Evolutionary conservation across 352 stramenopile species (phyloP).

Genomic region (Phytophthora litchii): DNA sequence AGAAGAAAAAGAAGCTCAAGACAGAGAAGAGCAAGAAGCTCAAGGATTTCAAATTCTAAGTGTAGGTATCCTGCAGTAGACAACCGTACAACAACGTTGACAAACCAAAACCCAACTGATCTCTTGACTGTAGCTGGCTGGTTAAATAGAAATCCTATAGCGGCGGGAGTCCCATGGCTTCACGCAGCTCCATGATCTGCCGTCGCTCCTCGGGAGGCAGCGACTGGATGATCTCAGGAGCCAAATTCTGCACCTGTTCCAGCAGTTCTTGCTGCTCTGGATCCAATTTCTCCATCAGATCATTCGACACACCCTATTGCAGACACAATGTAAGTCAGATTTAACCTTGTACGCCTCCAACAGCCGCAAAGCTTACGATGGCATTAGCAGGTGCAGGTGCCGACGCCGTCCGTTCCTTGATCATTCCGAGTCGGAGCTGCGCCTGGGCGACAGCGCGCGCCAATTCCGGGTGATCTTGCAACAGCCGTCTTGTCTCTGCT

Average conservation of each 20-base stretch:
- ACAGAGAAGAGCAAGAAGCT: conserved; percentile 82
- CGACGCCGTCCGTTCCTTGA: conserved; percentile 53
- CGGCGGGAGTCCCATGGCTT: conserved; percentile 76
- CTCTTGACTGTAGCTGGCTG: conserved; percentile 10
- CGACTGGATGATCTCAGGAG: conserved; percentile 81
- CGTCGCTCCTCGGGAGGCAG: conserved; percentile 70
- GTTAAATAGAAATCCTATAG: conserved; percentile 44
- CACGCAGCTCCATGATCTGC: conserved; percentile 86
- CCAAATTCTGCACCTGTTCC: conserved; percentile 82
- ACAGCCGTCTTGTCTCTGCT: conserved; percentile 64
- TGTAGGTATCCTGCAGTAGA: conserved; percentile 34
- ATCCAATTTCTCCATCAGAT: conserved; percentile 73
- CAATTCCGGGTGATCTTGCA: conserved; percentile 81
- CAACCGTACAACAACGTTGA: conserved; percentile 20
- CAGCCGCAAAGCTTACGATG: conserved; percentile 36
- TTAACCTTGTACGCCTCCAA: not conserved
- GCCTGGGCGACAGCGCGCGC: conserved; percentile 71
- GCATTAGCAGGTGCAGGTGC: conserved; percentile 49
- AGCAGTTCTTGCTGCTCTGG: conserved; percentile 80
- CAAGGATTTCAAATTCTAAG: conserved; percentile 89
- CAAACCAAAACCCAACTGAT: conserved; percentile 7
- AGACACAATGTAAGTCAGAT: conserved; percentile 4
- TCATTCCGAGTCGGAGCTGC: conserved; percentile 76
- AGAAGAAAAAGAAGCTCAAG: conserved; percentile 81
- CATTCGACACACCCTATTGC: conserved; percentile 60